phyloP scores from a whole-genome alignment of 805 yeast species.

The Lipomyces mesembrius region DNA sequence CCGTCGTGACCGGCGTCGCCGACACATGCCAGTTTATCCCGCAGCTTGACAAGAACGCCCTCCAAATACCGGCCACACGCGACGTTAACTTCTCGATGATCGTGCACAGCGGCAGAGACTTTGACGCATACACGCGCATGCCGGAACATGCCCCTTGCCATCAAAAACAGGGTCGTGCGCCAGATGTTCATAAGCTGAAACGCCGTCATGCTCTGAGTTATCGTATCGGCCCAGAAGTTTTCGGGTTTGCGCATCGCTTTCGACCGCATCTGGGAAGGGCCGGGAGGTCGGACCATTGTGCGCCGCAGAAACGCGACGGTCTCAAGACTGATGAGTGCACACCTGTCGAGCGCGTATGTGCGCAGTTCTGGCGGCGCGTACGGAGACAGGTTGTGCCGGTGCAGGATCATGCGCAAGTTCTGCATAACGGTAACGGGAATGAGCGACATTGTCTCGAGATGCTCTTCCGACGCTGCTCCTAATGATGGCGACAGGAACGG shows the following conservation, averaged over 20 bases:
- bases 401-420: conserved; percentile 24
- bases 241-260: conserved; percentile 6
- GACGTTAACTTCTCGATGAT: conserved; percentile 32
- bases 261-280: not conserved
- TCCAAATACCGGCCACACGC: conserved; percentile 29
- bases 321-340: conserved; percentile 26
- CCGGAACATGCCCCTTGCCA: conserved; percentile 28
- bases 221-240: conserved; percentile 22
- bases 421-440: conserved; percentile 33
- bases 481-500: conserved; percentile 22
- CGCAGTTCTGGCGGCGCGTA: conserved; percentile 29
- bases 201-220: conserved; percentile 17
- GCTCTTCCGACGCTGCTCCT: conserved; percentile 1
- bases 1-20: not conserved
- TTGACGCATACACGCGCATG: conserved; percentile 33
- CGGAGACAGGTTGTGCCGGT: conserved; percentile 34
- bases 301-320: conserved; percentile 31
- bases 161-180: conserved; percentile 25
- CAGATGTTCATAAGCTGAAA: conserved; percentile 26
- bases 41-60: conserved; percentile 21
- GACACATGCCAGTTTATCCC: conserved; percentile 6
- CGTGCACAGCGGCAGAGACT: conserved; percentile 28
- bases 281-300: conserved; percentile 23
- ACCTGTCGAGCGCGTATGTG: conserved; percentile 28
- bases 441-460: conserved; percentile 24